Base-by-base conservation (phyloP, 768 basidiomycete genomes). In the Lactarius sp. region DNA sequence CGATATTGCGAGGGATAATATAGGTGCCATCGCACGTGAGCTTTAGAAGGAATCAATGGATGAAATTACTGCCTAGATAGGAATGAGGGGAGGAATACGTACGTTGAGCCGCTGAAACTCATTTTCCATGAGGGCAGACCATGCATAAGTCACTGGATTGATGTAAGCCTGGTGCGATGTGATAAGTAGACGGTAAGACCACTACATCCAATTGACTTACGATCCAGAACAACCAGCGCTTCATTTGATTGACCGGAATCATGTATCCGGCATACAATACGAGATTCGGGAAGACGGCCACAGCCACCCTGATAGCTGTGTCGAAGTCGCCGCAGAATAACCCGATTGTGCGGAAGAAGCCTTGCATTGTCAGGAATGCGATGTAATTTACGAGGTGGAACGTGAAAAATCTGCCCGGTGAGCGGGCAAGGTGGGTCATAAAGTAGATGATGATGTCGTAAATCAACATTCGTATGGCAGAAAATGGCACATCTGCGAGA, bases 211-310 rank as follows among this genome's bases (percentile, higher is more conserved):
- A 59, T 16, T 2, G 3, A 78, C 85, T 66, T 68, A 87, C 86
- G 41, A 92, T 87, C 92, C 92, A 94, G 77, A 92, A 91, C 6
- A 94, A 73, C 88, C 88, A 92, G 51, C 88, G 78, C 71, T 91
- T 89, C 87, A 90, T 89, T 63, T 80, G 77, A 68, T 78, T 78
- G 7, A 83, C 79, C 0, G 86, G 86, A 59, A 90, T 82, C 63
- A 85, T 83, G 70, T 88, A 88, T 9, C 88, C 90, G 16, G 81
- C 78, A 70, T 90, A 94, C 68, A 85, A 77, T 58, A 91, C 77
- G 70, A 93, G 83, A 70, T 88, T 88, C 5, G 91, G 87, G 66
- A 92, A 81, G 52, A 68, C 85, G 77, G 57, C 3, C 37, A 67
- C 46, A 12, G 52, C 68, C 37, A 67, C 33, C 73, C 88, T 80